Percentiles rank a stretch among this genome's conserved stretches.
Evolutionary conservation across 805 yeast species (phyloP).

Genomic region (Kodamaea restingae): DNA sequence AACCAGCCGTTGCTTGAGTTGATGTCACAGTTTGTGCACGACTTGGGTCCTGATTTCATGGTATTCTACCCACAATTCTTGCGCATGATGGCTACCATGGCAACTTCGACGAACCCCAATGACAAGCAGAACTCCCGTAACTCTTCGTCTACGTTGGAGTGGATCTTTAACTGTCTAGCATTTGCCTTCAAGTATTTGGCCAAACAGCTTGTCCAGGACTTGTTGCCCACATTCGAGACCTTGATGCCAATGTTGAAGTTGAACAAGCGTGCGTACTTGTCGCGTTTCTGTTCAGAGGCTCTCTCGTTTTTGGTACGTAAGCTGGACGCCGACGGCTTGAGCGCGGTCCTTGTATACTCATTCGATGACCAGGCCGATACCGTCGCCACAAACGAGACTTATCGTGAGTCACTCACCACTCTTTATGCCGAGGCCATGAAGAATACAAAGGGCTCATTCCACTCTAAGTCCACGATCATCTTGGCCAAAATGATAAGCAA

Average conservation of each 20-base stretch:
- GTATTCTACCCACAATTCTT: slow-evolving; percentile 58
- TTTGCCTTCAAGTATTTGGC: slow-evolving; percentile 86
- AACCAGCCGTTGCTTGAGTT: slow-evolving; percentile 76
- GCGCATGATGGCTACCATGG: slow-evolving; percentile 45
- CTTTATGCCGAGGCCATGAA: slow-evolving; percentile 72
- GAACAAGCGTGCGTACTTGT: slow-evolving; percentile 55
- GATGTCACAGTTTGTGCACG: slow-evolving; percentile 83
- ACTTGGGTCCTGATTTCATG: slow-evolving; percentile 87
- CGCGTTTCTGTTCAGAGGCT: slow-evolving; percentile 88
- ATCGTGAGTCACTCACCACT: slow-evolving; percentile 53
- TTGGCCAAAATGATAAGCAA: slow-evolving; percentile 42
- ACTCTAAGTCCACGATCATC: slow-evolving; percentile 61
- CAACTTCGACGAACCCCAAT: slow-evolving; percentile 34
- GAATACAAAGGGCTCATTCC: slow-evolving; percentile 67
- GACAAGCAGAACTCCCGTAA: slow-evolving; percentile 52
- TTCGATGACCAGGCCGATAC: slow-evolving; percentile 31
- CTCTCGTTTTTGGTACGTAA: slow-evolving; percentile 78
- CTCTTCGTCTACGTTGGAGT: slow-evolving; percentile 65
- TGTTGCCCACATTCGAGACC: slow-evolving; percentile 63
- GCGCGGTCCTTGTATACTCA: slow-evolving; percentile 41
- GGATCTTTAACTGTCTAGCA: slow-evolving; percentile 81
- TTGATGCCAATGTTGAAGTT: slow-evolving; percentile 62
- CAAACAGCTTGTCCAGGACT: slow-evolving; percentile 55
- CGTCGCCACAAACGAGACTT: slow-evolving; percentile 40
- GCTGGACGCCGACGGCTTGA: slow-evolving; percentile 47